Base-by-base conservation (phyloP, 2,329 filamentous ascomycete genomes). In the Plectosphaerella plurivora region DNA sequence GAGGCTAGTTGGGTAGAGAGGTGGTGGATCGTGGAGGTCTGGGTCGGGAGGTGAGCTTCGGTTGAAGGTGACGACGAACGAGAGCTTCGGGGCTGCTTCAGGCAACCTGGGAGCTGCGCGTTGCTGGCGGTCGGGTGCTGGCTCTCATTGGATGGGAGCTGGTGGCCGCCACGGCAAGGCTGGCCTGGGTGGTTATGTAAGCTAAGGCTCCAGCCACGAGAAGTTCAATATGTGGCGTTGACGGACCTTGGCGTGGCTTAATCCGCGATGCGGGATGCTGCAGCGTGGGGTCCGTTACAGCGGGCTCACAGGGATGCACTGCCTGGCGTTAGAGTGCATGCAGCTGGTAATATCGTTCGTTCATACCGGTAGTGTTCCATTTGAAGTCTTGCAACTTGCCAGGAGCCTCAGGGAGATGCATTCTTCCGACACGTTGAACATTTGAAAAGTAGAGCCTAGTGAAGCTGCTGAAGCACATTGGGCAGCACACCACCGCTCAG, bases 21-120 rank as follows among this genome's bases (percentile, higher is more conserved):
- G 33, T 20, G 41, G 10, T 44, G 41, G 16, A 12, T 44, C 11
- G 41, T 20, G 41, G 16, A 18, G 16, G 41, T 44, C 37, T 44
- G 41, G 41, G 41, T 20, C 18, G 41, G 16, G 41, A 18, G 18
- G 16, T 16, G 41, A 44, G 41, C 41, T 44, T 41, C 14, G n/a
- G n/a, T 41, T n/a, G 42, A 41, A 45, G 44, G 22, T 46, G 20
- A 20, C 18, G 37, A 46, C 44, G 22, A 46, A 46, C 44, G 22
- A 46, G 44, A 44, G 41, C 41, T 44, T 44, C 41, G 41, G 41
- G 10, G 18, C 18, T 59, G 57, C 59, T 58, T 67, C 69, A 73
- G 71, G 71, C 71, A 73, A 67, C 70, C 69, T 65, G 67, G 62
- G 66, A 73, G 71, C 69, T 73, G 69, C 70, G 70, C 69, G 63